Evolutionary conservation across 805 yeast genomes (phyloP).

Genomic region (Wickerhamiella sergipiensis): DNA sequence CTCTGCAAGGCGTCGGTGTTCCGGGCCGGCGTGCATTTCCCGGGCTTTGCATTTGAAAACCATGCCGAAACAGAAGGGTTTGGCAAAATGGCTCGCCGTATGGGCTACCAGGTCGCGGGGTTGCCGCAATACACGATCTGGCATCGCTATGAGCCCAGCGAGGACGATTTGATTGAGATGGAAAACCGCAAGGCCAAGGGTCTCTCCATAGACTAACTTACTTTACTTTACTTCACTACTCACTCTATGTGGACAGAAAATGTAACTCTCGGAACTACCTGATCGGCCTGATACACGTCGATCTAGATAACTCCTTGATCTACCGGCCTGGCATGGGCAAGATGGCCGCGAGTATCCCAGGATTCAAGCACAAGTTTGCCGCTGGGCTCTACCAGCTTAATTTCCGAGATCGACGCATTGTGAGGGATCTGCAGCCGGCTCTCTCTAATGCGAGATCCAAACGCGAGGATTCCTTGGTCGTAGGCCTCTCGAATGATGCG

Average conservation of each 20-base stretch:
- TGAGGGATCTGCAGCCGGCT: background rate
- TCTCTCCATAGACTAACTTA: constrained; percentile 16
- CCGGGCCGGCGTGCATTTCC: constrained; percentile 80
- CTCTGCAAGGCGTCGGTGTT: constrained; percentile 75
- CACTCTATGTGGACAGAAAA: too few relatives aligned
- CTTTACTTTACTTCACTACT: too few relatives aligned
- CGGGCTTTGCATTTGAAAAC: constrained; percentile 86
- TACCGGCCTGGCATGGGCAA: background rate
- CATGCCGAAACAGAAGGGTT: constrained; percentile 98
- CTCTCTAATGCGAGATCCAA: background rate
- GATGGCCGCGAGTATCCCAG: constrained; percentile 1
- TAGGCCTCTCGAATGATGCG: background rate
- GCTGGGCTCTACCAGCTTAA: background rate
- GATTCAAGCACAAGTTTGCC: constrained; percentile 1
- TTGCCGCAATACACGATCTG: constrained; percentile 90
- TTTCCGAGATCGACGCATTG: background rate
- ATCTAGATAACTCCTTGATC: background rate
- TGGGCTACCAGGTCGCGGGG: constrained; percentile 81
- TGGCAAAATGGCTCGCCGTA: constrained; percentile 72
- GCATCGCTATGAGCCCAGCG: constrained; percentile 93
- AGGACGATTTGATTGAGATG: constrained; percentile 68
- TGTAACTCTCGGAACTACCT: too few relatives aligned
- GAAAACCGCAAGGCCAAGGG: constrained; percentile 25
- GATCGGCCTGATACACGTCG: too few relatives aligned
- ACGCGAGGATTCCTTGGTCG: background rate